Evolutionary conservation across 768 basidiomycete genomes (phyloP).

Genomic region (Suillus americanus): DNA sequence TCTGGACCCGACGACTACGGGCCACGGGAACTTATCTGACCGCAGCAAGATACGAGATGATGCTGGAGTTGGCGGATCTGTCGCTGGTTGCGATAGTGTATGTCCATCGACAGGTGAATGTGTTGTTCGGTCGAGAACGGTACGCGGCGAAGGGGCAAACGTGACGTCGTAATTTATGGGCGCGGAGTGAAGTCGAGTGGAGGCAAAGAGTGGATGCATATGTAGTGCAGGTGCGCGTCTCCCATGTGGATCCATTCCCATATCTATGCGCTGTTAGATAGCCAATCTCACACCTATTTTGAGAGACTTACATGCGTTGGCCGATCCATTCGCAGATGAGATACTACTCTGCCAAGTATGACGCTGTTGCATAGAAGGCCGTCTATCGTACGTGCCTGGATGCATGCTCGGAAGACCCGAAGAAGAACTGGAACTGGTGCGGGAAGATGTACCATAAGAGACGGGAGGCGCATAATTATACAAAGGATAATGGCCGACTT

Average conservation of each 20-base stretch:
- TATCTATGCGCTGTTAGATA: slow-evolving; percentile 8
- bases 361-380: slow-evolving; percentile 48
- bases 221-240: slow-evolving; percentile 39
- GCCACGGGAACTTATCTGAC: slow-evolving; percentile 62
- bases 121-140: slow-evolving; percentile 55
- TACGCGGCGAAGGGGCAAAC: slow-evolving; percentile 56
- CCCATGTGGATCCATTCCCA: slow-evolving; percentile 22
- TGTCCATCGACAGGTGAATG: slow-evolving; percentile 53
- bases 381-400: slow-evolving; percentile 41
- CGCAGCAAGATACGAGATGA: slow-evolving; percentile 49
- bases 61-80: slow-evolving; percentile 53
- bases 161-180: slow-evolving; percentile 63
- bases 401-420: slow-evolving; percentile 41
- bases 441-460: slow-evolving; percentile 42
- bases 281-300: slow-evolving; percentile 4
- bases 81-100: slow-evolving; percentile 62
- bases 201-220: slow-evolving; percentile 66
- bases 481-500: slow-evolving; percentile 33
- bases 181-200: slow-evolving; percentile 52
- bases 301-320: slow-evolving; percentile 40
- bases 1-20: slow-evolving; percentile 44
- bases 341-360: slow-evolving; percentile 46
- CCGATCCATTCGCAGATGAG: slow-evolving; percentile 38
- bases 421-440: slow-evolving; percentile 51
- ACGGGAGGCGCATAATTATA: slow-evolving; percentile 31